Conservation (phyloP, 2,329 filamentous ascomycete genomes). For the Raffaelea albimanens region DNA sequence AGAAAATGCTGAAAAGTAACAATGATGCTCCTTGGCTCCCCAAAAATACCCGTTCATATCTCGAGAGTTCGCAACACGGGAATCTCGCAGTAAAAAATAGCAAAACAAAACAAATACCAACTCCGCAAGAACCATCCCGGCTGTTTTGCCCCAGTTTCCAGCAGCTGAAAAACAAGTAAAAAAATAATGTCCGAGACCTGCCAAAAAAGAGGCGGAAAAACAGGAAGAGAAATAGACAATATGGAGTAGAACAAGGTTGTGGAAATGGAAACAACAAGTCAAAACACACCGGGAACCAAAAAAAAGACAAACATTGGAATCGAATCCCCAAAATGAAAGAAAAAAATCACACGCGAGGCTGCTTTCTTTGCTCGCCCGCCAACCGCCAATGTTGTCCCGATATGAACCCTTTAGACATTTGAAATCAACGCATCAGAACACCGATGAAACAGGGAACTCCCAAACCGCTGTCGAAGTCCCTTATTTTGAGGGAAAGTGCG, state of each 20-base stretch:
- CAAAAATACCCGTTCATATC: conserved; percentile 3
- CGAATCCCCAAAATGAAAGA: neutral
- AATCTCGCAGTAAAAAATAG: conserved; percentile 8
- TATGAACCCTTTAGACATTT: conserved; percentile 4
- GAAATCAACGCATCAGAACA: conserved; percentile 7
- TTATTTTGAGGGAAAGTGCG: conserved; percentile 2
- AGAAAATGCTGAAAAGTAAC: conserved; percentile 7
- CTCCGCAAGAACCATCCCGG: conserved; percentile 11
- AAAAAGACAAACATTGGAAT: neutral
- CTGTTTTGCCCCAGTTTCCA: conserved; percentile 6
- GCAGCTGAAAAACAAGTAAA: conserved; percentile 1
- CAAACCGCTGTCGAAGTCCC: conserved; percentile 1
- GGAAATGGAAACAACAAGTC: neutral
- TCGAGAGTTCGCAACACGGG: conserved; percentile 10
- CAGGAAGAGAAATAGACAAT: neutral
- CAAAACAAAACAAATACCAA: conserved; percentile 10
- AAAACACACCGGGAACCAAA: neutral
- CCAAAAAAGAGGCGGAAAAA: neutral
- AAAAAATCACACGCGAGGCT: conserved; percentile 4
- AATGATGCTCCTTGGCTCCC: conserved; percentile 10
- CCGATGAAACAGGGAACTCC: conserved; percentile 4
- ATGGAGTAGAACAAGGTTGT: too few relatives aligned
- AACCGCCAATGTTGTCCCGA: conserved; percentile 6
- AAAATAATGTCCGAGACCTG: neutral
- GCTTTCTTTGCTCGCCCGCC: conserved; percentile 8